These are phyloP conservation scores for Rhodamnia argentea DNA, from an alignment of 345 rosid genomes.

Conservation along the genomic window DNA sequence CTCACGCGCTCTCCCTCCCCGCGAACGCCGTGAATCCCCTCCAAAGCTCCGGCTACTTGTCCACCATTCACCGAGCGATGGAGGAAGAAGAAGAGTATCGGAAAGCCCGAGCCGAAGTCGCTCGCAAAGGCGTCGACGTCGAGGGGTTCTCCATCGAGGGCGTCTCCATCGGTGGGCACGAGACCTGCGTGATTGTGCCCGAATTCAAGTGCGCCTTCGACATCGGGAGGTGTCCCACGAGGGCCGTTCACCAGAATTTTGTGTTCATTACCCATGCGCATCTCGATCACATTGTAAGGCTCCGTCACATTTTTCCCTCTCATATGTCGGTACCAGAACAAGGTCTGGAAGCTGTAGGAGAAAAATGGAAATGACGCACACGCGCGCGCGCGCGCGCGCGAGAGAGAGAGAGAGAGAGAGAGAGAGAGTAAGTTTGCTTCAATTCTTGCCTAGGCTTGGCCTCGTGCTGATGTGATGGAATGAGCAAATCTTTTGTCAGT, in stretches of 20 bases:
- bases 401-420: too few species aligned
- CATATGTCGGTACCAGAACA: not conserved
- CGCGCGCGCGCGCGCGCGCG: not conserved
- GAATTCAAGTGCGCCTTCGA: constrained; percentile 89
- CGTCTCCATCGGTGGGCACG: constrained; percentile 73
- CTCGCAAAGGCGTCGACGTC: constrained; percentile 56
- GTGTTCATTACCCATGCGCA: constrained; percentile 90
- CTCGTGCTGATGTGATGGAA: not conserved
- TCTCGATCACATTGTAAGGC: constrained; percentile 83
- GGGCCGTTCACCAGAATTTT: constrained; percentile 92
- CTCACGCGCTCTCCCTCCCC: constrained; percentile 9
- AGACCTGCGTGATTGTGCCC: constrained; percentile 84
- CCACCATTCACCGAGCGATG: constrained; percentile 62
- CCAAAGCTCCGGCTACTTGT: constrained; percentile 39
- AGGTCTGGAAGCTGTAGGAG: not conserved
- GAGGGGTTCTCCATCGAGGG: constrained; percentile 83
- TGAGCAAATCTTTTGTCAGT: not conserved
- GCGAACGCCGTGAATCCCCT: constrained; percentile 16
- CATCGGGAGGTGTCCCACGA: constrained; percentile 77
- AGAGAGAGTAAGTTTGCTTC: not conserved
- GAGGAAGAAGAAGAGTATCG: constrained; percentile 86
- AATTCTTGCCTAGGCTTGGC: not conserved
- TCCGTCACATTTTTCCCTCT: not conserved
- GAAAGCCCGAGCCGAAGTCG: constrained; percentile 75
- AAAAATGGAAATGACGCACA: not conserved